These are phyloP conservation scores for Lodderomyces orthopsilosis DNA, from an alignment of 1,139 yeast genomes.

Conservation along the genomic window DNA sequence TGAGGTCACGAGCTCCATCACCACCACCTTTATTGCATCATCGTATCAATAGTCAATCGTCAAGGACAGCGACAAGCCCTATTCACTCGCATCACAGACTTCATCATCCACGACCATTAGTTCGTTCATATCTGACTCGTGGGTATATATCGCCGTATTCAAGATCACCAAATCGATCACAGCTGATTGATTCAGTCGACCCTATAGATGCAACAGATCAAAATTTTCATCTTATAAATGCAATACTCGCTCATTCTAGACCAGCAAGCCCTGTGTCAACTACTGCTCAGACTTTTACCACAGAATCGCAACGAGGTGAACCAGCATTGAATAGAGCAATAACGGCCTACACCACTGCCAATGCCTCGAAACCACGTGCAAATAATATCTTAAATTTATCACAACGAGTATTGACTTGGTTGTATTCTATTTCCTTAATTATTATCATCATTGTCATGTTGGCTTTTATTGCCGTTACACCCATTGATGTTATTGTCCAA, in stretches of 20 bases:
- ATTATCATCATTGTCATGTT: constrained; percentile 49
- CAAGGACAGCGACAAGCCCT: background rate
- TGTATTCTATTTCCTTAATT: constrained; percentile 54
- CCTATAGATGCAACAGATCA: constrained; percentile 1
- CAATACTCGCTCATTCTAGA: background rate
- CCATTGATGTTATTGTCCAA: constrained; percentile 73
- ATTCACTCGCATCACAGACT: background rate
- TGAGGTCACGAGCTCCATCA: background rate
- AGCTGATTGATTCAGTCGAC: constrained; percentile 5
- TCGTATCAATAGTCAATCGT: background rate
- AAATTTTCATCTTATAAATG: background rate
- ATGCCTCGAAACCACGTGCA: constrained; percentile 4
- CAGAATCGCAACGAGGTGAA: background rate
- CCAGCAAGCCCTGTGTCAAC: background rate
- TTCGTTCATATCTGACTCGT: background rate
- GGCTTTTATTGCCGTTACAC: constrained; percentile 64
- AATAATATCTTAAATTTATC: constrained; percentile 26
- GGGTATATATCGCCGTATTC: background rate
- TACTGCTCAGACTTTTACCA: background rate
- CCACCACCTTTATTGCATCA: background rate
- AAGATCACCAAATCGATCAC: constrained; percentile 1
- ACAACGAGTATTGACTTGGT: constrained; percentile 43
- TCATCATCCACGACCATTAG: background rate
- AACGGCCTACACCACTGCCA: constrained; percentile 8
- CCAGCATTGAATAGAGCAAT: constrained; percentile 7